These are phyloP conservation scores for Coccinonectria pachysandricola DNA, from an alignment of 2,329 filamentous ascomycete species.

Conservation along the genomic window DNA sequence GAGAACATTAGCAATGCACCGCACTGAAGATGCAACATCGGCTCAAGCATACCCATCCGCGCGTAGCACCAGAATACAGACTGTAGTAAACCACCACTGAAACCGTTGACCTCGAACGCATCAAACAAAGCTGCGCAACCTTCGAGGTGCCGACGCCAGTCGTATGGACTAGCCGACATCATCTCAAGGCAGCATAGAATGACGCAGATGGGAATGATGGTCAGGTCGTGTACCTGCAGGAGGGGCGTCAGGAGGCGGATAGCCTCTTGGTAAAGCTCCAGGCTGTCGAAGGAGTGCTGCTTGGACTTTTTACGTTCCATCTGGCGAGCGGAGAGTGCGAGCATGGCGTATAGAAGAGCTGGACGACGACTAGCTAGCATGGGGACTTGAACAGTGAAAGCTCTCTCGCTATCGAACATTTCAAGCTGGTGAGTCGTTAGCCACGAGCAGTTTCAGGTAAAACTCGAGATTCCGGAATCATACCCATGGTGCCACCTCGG, in stretches of 20 bases:
- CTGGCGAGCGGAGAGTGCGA: constrained; percentile 45
- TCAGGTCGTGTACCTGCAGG: constrained; percentile 22
- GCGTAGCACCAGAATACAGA: constrained; percentile 51
- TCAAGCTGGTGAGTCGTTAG: constrained; percentile 32
- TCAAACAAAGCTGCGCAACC: constrained; percentile 47
- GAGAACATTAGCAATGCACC: constrained; percentile 1
- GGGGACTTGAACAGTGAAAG: constrained; percentile 43
- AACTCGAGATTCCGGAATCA: not conserved
- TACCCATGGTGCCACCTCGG: constrained; percentile 42
- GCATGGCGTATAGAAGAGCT: constrained; percentile 38
- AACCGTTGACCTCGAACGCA: constrained; percentile 42
- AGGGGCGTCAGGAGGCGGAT: constrained; percentile 32
- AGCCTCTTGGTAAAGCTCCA: constrained; percentile 45
- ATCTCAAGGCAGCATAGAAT: constrained; percentile 32
- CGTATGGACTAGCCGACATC: constrained; percentile 31
- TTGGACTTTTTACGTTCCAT: constrained; percentile 38
- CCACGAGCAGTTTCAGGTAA: not conserved
- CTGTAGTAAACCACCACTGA: constrained; percentile 40
- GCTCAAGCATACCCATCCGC: constrained; percentile 35
- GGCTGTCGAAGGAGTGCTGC: constrained; percentile 37
- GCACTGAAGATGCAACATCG: not conserved
- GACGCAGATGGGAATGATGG: constrained; percentile 27
- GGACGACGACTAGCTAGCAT: constrained; percentile 36
- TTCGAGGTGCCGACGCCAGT: constrained; percentile 47
- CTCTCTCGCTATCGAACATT: constrained; percentile 44